These are phyloP conservation scores for Aquilaria agallochum DNA, from an alignment of 441 rosid species.

Conservation along the genomic window DNA sequence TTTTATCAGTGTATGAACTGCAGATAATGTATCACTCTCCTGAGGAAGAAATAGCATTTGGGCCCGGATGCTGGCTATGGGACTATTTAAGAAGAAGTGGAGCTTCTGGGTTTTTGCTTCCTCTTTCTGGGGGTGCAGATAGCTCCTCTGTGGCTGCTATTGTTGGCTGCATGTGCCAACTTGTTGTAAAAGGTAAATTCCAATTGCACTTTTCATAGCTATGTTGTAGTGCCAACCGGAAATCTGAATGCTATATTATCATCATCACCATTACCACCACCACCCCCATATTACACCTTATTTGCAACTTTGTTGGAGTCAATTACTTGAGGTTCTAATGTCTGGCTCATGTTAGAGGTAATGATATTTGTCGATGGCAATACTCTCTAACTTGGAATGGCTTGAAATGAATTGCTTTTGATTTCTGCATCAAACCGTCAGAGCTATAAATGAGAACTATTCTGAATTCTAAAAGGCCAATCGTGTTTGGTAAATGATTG, in stretches of 20 bases:
- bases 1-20: slow-evolving; percentile 9
- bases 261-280: background rate
- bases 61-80: slow-evolving; percentile 98
- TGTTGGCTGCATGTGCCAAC: slow-evolving; percentile 99
- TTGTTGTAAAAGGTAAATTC: slow-evolving; percentile 78
- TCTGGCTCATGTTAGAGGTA: no score
- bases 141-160: slow-evolving; percentile 98
- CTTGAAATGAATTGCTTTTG: no score
- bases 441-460: no score
- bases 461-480: no score
- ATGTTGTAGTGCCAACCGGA: background rate
- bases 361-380: no score
- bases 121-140: slow-evolving; percentile 99
- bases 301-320: slow-evolving; percentile 1
- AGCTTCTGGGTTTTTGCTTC: slow-evolving; percentile 97
- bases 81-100: slow-evolving; percentile 97
- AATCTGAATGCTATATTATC: background rate
- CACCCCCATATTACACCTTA: background rate
- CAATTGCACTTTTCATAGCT: background rate
- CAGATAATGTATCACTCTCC: slow-evolving; percentile 87
- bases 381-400: no score
- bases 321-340: background rate
- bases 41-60: slow-evolving; percentile 97
- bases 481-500: no score
- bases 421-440: no score